Conservation (phyloP, 2,329 filamentous ascomycete genomes). For the Aspergillus sp. region DNA sequence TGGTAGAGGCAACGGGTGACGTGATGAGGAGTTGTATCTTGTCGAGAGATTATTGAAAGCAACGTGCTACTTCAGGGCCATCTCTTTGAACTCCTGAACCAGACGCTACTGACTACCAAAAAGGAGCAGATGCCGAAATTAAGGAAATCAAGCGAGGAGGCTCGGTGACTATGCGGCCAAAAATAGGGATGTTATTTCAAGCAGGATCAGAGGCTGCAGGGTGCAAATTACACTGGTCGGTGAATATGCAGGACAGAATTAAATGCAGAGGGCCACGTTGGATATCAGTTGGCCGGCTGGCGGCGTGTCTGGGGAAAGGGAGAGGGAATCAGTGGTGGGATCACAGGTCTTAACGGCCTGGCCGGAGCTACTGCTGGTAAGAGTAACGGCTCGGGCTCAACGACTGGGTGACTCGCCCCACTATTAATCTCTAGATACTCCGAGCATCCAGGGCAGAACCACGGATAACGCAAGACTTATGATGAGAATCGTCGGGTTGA, state of each 20-base stretch:
- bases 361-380: conserved; percentile 4
- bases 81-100: conserved; percentile 11
- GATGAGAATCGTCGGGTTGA: background rate
- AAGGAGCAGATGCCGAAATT: background rate
- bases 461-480: background rate
- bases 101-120: background rate
- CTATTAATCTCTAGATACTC: background rate
- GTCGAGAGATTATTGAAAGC: background rate
- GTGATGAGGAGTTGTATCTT: conserved; percentile 9
- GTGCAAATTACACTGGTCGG: conserved; percentile 11
- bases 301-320: conserved; percentile 21
- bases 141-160: background rate
- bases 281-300: conserved; percentile 19
- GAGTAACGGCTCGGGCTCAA: background rate
- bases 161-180: background rate
- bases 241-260: conserved; percentile 14
- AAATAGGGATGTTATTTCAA: background rate
- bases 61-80: conserved; percentile 16
- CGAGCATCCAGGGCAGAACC: background rate
- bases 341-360: conserved; percentile 9
- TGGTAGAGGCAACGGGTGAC: background rate
- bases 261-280: conserved; percentile 22
- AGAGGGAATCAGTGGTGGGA: conserved; percentile 17
- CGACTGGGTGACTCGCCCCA: conserved; percentile 10
- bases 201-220: background rate